A percentile compares a stretch with the other conserved stretches of the same genome.
phyloP scores from a whole-genome alignment of 257 asterid species.

The Handroanthus guayacan region DNA sequence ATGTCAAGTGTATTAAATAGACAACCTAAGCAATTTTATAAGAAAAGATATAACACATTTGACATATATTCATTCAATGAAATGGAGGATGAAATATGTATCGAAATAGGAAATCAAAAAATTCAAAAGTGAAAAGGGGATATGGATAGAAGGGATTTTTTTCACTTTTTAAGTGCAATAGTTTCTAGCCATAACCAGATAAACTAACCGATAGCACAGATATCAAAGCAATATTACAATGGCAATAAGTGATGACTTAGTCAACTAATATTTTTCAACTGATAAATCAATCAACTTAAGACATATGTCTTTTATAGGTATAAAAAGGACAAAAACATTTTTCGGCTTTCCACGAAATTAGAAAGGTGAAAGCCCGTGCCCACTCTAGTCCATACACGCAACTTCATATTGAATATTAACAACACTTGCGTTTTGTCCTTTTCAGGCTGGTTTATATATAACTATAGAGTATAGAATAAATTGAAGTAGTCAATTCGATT shows the following conservation, averaged over 20 bases:
- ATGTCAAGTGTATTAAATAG: too few relatives aligned
- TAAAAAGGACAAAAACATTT: background rate
- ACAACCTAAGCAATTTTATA: too few relatives aligned
- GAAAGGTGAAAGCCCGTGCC: slow-evolving; percentile 28
- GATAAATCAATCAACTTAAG: background rate
- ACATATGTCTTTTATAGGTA: too few relatives aligned
- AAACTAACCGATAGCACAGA: background rate
- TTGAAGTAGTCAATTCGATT: background rate
- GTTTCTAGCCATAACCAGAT: too few relatives aligned
- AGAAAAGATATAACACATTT: too few relatives aligned
- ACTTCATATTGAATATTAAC: slow-evolving; percentile 9
- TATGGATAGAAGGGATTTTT: too few relatives aligned
- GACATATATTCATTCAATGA: too few relatives aligned
- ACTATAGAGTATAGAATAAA: background rate
- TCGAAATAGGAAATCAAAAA: too few relatives aligned
- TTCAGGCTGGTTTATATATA: background rate
- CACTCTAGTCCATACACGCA: background rate
- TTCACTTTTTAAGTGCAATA: background rate
- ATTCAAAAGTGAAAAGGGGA: too few relatives aligned
- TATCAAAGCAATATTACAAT: background rate
- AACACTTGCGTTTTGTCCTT: background rate
- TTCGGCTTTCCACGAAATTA: background rate
- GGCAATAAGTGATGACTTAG: background rate
- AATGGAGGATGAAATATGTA: too few relatives aligned
- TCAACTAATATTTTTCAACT: background rate